Evolutionary conservation across 2,329 filamentous ascomycete species (phyloP).

Genomic region (Arthrobotrys iridis): DNA sequence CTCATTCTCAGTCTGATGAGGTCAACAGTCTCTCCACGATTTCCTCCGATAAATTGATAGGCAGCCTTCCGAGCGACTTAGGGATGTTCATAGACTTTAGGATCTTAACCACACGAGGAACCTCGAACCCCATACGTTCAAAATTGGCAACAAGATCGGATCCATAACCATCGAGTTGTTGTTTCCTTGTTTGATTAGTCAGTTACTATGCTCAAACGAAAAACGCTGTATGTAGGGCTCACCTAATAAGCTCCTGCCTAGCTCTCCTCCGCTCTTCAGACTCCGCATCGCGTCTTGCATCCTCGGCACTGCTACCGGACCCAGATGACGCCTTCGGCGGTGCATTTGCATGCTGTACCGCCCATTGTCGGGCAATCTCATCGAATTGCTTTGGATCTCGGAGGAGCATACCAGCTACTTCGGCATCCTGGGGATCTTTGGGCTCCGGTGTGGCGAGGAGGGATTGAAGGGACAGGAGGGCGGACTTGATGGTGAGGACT

Average conservation of each 20-base stretch:
- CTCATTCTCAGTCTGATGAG: neutral
- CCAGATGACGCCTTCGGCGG: conserved; percentile 68
- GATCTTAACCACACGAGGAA: conserved; percentile 84
- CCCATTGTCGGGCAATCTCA: conserved; percentile 87
- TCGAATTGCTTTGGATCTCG: conserved; percentile 81
- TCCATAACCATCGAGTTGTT: conserved; percentile 81
- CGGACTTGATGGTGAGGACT: conserved; percentile 94
- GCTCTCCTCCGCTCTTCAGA: conserved; percentile 57
- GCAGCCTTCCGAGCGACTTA: conserved; percentile 5
- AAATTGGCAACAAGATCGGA: conserved; percentile 84
- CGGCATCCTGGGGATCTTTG: conserved; percentile 94
- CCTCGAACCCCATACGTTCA: conserved; percentile 87
- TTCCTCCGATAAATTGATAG: conserved; percentile 15
- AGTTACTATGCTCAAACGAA: neutral
- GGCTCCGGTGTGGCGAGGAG: conserved; percentile 93
- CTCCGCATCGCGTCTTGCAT: conserved; percentile 54
- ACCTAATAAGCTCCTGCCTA: conserved; percentile 54
- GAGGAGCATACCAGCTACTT: conserved; percentile 90
- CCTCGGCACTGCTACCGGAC: conserved; percentile 55
- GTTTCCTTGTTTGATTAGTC: neutral
- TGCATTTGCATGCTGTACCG: conserved; percentile 81
- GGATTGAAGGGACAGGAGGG: conserved; percentile 90
- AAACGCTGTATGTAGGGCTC: neutral
- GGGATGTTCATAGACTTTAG: conserved; percentile 81
- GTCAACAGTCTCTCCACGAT: conserved; percentile 34